phyloP scores from a whole-genome alignment of 1,139 yeast species.

The Martiniozyma asiatica region DNA sequence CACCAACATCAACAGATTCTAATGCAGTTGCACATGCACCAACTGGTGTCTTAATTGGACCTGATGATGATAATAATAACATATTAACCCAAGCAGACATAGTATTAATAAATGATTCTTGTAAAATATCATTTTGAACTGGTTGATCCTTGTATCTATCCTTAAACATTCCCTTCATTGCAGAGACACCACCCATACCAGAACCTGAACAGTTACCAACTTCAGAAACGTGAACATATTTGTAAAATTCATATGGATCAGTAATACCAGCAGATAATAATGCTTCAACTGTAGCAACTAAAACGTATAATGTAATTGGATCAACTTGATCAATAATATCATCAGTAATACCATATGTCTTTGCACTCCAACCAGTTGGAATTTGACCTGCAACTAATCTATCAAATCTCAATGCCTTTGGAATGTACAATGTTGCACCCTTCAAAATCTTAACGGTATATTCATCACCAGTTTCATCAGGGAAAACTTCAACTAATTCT shows the following conservation, averaged over 20 bases:
- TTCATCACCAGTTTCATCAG: slow-evolving; percentile 77
- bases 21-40: slow-evolving; percentile 99
- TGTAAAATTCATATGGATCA: slow-evolving; percentile 96
- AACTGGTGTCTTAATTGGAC: slow-evolving; percentile 98
- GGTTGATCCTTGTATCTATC: slow-evolving; percentile 87
- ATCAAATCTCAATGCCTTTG: slow-evolving; percentile 92
- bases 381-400: slow-evolving; percentile 98
- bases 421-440: slow-evolving; percentile 86
- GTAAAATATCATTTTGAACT: slow-evolving; percentile 91
- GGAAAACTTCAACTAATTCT: slow-evolving; percentile 79
- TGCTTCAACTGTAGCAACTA: slow-evolving; percentile 93
- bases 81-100: slow-evolving; percentile 99
- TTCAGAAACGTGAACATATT: slow-evolving; percentile 95
- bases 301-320: slow-evolving; percentile 83
- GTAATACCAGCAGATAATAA: slow-evolving; percentile 88
- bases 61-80: slow-evolving; percentile 94
- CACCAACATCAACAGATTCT: slow-evolving; percentile 93
- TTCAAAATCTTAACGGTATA: slow-evolving; percentile 79
- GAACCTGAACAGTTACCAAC: slow-evolving; percentile 99
- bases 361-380: slow-evolving; percentile 97
- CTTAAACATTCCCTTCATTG: slow-evolving; percentile 94
- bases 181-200: slow-evolving; percentile 99
- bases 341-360: slow-evolving; percentile 86
- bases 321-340: slow-evolving; percentile 92
- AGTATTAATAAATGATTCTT: slow-evolving; percentile 96